phyloP scores from a whole-genome alignment of 306 rosid genomes.

The Quercus cerris region DNA sequence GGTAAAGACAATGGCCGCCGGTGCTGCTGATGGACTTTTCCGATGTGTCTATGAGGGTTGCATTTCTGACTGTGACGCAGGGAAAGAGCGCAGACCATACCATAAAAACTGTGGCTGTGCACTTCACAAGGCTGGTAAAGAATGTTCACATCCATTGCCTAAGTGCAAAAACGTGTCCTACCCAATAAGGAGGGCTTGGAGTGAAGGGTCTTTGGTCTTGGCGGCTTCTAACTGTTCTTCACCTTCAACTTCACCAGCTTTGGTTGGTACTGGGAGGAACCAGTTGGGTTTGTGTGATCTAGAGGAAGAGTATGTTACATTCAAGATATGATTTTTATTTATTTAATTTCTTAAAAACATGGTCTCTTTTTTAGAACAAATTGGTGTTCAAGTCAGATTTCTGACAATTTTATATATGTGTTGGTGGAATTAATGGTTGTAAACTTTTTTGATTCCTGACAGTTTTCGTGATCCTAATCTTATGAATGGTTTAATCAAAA shows the following conservation, averaged over 20 bases:
- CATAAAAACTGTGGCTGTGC: neutral
- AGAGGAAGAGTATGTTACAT: slow-evolving; percentile 7
- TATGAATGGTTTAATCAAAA: neutral
- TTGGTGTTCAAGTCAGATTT: neutral
- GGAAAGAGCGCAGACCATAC: slow-evolving; percentile 3
- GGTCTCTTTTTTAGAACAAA: neutral
- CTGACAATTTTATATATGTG: neutral
- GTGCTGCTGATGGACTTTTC: slow-evolving; percentile 26
- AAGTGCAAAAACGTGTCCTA: slow-evolving; percentile 18
- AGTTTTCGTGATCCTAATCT: neutral
- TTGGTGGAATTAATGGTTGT: neutral
- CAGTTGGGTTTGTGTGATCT: slow-evolving; percentile 8
- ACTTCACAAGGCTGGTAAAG: neutral
- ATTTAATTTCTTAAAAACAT: neutral
- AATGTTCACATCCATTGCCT: neutral
- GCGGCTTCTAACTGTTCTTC: slow-evolving; percentile 16
- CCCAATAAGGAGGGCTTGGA: slow-evolving; percentile 42
- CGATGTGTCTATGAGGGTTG: slow-evolving; percentile 1
- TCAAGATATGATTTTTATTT: slow-evolving; percentile 14
- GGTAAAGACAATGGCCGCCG: neutral
- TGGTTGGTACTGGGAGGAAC: neutral
- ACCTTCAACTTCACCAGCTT: slow-evolving; percentile 13
- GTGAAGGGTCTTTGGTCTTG: slow-evolving; percentile 33
- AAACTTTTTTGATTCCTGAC: neutral
- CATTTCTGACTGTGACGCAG: neutral